Conservation (phyloP, 495 filamentous ascomycete species). For the Neurospora sp. region DNA sequence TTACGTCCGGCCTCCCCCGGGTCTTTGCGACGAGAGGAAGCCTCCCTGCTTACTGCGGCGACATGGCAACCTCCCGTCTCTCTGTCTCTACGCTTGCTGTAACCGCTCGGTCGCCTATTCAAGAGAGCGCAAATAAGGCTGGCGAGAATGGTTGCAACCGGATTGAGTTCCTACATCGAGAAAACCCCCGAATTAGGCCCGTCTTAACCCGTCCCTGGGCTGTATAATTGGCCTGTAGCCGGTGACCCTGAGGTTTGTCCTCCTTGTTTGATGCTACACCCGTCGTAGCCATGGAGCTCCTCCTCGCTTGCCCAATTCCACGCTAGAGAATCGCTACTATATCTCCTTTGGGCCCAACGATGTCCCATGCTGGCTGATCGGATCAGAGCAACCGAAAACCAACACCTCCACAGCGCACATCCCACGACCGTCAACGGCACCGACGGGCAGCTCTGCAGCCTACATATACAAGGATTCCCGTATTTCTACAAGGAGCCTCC, state of each 20-base stretch:
- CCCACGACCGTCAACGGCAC: slow-evolving; percentile 9
- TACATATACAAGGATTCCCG: background rate
- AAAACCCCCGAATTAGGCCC: background rate
- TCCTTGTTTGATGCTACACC: background rate
- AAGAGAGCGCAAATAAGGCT: background rate
- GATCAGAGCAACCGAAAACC: slow-evolving; percentile 10
- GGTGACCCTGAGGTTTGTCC: background rate
- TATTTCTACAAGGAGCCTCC: background rate
- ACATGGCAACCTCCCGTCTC: background rate
- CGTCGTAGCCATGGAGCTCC: background rate
- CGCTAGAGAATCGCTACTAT: background rate
- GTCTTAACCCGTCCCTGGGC: background rate
- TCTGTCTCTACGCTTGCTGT: background rate
- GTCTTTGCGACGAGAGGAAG: background rate
- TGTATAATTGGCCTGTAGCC: background rate
- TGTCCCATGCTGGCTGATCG: slow-evolving; percentile 5
- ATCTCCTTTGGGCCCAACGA: background rate
- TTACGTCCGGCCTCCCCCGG: background rate
- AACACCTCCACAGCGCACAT: background rate
- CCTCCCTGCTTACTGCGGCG: background rate
- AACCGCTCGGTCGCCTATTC: background rate
- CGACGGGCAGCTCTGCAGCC: slow-evolving; percentile 2
- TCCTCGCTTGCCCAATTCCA: background rate
- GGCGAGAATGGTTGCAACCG: background rate
- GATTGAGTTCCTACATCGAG: background rate